Base-by-base conservation (phyloP, 2,329 filamentous ascomycete genomes). In the Sphaerostilbella broomeana region DNA sequence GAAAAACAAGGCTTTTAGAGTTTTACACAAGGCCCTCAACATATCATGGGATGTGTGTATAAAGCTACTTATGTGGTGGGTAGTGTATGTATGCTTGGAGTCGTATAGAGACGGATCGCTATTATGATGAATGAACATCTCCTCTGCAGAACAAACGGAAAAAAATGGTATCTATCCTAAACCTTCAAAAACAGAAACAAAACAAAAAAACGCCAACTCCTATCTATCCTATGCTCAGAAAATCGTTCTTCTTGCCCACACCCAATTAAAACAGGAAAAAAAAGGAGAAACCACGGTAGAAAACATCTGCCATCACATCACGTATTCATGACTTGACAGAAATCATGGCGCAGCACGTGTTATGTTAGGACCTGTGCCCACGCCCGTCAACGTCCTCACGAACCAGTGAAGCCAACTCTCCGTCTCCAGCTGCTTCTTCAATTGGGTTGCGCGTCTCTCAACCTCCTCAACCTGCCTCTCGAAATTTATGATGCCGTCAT, bases 401-500 rank as follows among this genome's bases (percentile, higher is more conserved):
- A 79, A 61, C 80, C 80, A 84, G 44, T 76, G 70, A 54, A 77
- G 50, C 75, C 75, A 79, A 51, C 76, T 75, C 57, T 81, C 77
- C 44, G 70, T 75, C 60, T 79, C 75, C 6, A 84, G 72, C 47
- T 78, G 75, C 11, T 56, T 55, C 54, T 84, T 76, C 21, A 88
- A 60, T 48, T 78, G 74, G 27, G 76, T 70, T 1, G 82, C 76
- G 26, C 78, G 67, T 27, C 61, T 69, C 66, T 84, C 86, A 34
- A 86, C 73, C 38, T 86, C 81, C 31, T 74, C 67, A 2, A 92
- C 84, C 58, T 89, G 84, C 34, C 76, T 72, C 60, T 89, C 85
- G 59, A 94, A 94, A 45, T 88, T 83, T 9, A 65, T 67, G 1
- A 94, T 78, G 1, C 84, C 85, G 45, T 87, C 84, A 55, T 95